Base-by-base conservation (phyloP, 352 stramenopile species). In the Phytopythium aichiense region DNA sequence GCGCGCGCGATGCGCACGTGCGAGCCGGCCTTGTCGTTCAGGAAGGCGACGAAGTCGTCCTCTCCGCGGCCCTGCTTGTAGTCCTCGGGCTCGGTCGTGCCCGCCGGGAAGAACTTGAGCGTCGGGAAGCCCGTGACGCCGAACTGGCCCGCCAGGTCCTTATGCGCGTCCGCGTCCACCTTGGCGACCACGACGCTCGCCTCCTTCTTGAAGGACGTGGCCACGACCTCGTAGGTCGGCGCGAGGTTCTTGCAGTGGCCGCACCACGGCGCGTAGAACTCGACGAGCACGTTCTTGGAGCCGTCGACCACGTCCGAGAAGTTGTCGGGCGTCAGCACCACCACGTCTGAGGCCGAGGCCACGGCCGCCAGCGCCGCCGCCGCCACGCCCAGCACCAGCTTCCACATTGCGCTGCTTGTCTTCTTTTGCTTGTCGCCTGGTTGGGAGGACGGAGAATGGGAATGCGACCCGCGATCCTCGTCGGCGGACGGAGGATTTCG, bases 211-310 rank as follows among this genome's bases (percentile, higher is more conserved):
- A 98, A 92, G 58, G 85, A 76, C 59, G 79, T 84, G 22, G 89
- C 93, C n/a, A 96, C 77, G n/a, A 79, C 86, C 61, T 97, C 87
- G 69, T 87, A 95, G 18, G 66, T 71, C 2, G 87, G 87, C 38
- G 83, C 84, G 61, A 95, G 72, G 60, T 69, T 90, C 80, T 96
- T 96, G 81, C 91, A 97, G 77, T 97, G 91, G 22, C 87, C 88
- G 72, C 91, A 97, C 85, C 86, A 96, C 23, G 89, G 89, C 20
- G 91, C 88, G 76, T 96, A 97, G 58, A 97, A 97, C 76, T 97
- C 86, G 51, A 95, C 73, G 56, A 95, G 76, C 67, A 93, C 82
- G 68, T 93, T 68, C 68, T 87, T 91, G 43, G 83, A 92, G 66
- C 87, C 85, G 70, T 94, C 85, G 23, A 95, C 81, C 31, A 93